Evolutionary conservation across 257 asterid species (phyloP), one percentile per base, ranked within the genome.

Genomic region (Craterostigma plantagineum): DNA sequence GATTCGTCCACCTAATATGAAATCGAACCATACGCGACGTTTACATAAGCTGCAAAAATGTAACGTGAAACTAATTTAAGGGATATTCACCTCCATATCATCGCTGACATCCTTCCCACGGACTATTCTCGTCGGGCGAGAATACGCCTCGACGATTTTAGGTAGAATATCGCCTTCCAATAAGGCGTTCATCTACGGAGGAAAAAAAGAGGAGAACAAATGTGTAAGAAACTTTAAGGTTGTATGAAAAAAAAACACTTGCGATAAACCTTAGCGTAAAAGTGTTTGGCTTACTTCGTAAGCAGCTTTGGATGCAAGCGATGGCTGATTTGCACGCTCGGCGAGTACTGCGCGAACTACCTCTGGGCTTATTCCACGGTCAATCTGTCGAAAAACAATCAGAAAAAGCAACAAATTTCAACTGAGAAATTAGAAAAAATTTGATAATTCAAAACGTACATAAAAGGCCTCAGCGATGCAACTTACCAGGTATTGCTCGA

Each of bases 51-150:
- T 57, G 46, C 43, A 48, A 45, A 9, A n/a, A n/a, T 36, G 45
- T 45, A 42, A 49, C 48, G 7, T 11, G 49, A 51, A 51, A n/a
- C n/a, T n/a, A n/a, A n/a, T n/a, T n/a, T 23, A 2, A 12, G 18
- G 18, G 14, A 42, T 48, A 51, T 9, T 49, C 67, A 86, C 97
- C 94, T 71, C 75, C 50, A 55, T 47, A 60, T 69, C 64, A 57
- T 68, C 67, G 44, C 61, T 56, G 55, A 72, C 50, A 57, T 81
- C 82, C 71, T 87, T 79, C 43, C 93, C 93, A 14, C 93, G 95
- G 43, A 79, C 90, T 62, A 87, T 87, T 64, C 95, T 82, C 46
- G 93, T 72, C 44, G 98, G 98, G 42, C 98, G 95, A 68, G 95
- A 87, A 72, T 87, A 87, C 51, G 85, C 98, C 79, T 82, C 98